Evolutionary conservation across 1,284 basidiomycete species (phyloP).

Genomic region (Takashimella koratensis): DNA sequence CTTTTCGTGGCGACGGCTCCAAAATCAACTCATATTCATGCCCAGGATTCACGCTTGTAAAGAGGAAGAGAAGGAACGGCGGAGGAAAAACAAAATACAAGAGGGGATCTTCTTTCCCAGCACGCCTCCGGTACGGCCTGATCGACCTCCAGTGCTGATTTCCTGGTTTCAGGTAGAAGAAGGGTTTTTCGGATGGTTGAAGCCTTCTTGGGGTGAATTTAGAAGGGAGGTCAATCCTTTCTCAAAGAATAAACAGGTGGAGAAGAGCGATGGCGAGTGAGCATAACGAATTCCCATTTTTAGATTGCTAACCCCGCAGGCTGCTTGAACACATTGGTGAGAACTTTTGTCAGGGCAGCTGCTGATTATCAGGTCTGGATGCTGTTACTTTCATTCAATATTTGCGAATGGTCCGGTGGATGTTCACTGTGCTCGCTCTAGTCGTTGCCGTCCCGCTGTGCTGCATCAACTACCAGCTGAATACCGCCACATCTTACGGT

Average conservation of each 20-base stretch:
- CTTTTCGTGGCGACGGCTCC: constrained; percentile 1
- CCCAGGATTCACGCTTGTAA: background rate
- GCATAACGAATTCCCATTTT: background rate
- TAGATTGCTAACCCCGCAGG: background rate
- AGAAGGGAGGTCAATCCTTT: constrained; percentile 10
- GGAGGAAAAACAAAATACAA: constrained; percentile 6
- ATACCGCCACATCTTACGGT: constrained; percentile 21
- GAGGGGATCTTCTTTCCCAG: constrained; percentile 12
- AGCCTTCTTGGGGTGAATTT: constrained; percentile 12
- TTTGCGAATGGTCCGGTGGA: constrained; percentile 74
- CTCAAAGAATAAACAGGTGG: constrained; percentile 1
- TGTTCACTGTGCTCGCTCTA: constrained; percentile 43
- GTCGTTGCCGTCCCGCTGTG: constrained; percentile 23
- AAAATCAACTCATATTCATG: background rate
- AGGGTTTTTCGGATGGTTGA: constrained; percentile 17
- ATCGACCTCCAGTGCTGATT: background rate
- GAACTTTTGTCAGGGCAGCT: background rate
- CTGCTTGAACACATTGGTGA: constrained; percentile 5
- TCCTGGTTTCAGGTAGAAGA: constrained; percentile 2
- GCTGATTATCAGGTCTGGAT: constrained; percentile 59
- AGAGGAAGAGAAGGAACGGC: background rate
- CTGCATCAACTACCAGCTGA: constrained; percentile 31
- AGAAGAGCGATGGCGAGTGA: constrained; percentile 15
- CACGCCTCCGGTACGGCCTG: constrained; percentile 13
- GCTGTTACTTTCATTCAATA: constrained; percentile 89